A percentile compares a stretch with the other conserved stretches of the same genome.
phyloP scores from a whole-genome alignment of 768 basidiomycete species.

The Lentinula detonsa region DNA sequence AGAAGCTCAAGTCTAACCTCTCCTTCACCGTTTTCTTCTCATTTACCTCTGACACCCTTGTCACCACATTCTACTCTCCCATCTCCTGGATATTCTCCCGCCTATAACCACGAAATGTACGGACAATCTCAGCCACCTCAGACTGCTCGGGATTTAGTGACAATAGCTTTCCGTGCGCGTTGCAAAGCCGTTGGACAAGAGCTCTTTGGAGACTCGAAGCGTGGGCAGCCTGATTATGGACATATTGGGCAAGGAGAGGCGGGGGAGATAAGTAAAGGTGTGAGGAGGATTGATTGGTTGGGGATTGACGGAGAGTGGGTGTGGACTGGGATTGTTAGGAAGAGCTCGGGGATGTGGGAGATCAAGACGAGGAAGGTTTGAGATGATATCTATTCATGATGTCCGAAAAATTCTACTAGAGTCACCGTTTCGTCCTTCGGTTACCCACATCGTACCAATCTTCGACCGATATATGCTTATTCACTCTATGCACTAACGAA shows the following conservation, averaged over 20 bases:
- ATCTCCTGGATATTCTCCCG: not conserved
- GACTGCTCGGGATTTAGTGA: slow-evolving; percentile 36
- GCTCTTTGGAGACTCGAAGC: not conserved
- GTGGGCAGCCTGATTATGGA: not conserved
- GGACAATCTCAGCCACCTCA: slow-evolving; percentile 6
- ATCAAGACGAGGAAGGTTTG: slow-evolving; percentile 37
- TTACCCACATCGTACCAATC: too few species aligned
- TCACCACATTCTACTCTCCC: not conserved
- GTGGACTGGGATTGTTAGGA: slow-evolving; percentile 49
- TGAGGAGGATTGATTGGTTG: slow-evolving; percentile 57
- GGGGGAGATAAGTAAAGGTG: slow-evolving; percentile 33
- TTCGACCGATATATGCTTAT: too few species aligned
- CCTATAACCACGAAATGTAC: not conserved
- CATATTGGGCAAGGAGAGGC: not conserved
- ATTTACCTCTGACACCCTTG: not conserved
- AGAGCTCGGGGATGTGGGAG: slow-evolving; percentile 59
- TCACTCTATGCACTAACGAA: too few species aligned
- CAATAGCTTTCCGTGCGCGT: slow-evolving; percentile 38
- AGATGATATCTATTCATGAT: not conserved
- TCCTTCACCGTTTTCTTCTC: not conserved
- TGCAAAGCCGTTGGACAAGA: slow-evolving; percentile 16
- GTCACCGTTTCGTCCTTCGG: too few species aligned
- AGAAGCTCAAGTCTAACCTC: not conserved
- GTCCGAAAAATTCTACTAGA: too few species aligned
- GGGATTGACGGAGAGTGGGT: slow-evolving; percentile 33